These are phyloP conservation scores for Ophiostoma australiae DNA, from an alignment of 2,329 filamentous ascomycete genomes.

Conservation along the genomic window DNA sequence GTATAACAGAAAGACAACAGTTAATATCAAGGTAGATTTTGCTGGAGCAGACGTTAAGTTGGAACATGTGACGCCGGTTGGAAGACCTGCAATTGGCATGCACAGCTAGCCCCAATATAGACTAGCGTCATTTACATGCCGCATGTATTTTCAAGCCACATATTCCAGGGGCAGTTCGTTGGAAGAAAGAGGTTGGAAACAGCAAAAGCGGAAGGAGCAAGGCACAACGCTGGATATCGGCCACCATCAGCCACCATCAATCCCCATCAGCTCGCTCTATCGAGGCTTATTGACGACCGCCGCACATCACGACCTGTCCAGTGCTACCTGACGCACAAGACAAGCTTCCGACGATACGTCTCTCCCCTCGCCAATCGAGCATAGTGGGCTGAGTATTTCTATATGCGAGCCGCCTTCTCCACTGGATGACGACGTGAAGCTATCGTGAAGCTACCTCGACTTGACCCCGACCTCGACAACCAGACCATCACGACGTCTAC, in stretches of 20 bases:
- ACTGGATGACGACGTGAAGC: constrained; percentile 18
- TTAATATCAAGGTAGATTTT: neutral
- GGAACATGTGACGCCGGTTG: neutral
- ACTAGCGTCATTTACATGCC: neutral
- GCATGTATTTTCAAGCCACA: constrained; percentile 6
- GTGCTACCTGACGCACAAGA: neutral
- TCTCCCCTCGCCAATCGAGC: neutral
- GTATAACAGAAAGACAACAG: neutral
- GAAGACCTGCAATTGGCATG: neutral
- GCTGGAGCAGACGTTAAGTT: neutral
- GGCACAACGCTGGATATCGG: neutral
- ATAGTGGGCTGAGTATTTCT: constrained; percentile 1
- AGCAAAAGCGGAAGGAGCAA: constrained; percentile 4
- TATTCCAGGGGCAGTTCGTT: constrained; percentile 4
- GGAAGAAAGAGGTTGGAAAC: constrained; percentile 6
- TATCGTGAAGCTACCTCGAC: constrained; percentile 12
- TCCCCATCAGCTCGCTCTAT: neutral
- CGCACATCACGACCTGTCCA: neutral
- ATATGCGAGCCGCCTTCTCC: constrained; percentile 14
- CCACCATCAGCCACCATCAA: neutral
- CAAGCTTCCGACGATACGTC: neutral
- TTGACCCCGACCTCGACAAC: neutral
- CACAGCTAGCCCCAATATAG: neutral
- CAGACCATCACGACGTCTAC: neutral
- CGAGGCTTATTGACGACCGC: neutral